phyloP scores from a whole-genome alignment of 495 filamentous ascomycete genomes.

The Trichoderma gamsii region DNA sequence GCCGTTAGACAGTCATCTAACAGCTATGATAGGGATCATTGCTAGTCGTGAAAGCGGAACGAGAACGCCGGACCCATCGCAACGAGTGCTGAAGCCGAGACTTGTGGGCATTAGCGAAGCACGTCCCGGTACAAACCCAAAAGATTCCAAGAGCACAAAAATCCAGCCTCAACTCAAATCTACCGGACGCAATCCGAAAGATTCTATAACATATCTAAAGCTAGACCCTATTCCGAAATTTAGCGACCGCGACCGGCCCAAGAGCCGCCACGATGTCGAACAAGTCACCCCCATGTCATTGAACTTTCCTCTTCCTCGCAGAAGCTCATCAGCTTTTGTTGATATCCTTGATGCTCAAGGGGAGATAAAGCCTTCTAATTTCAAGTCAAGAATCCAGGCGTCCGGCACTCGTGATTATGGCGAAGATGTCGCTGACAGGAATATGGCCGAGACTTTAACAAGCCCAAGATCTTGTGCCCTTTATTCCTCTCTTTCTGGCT shows the following conservation, averaged over 20 bases:
- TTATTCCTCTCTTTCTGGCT: not conserved
- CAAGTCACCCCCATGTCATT: not conserved
- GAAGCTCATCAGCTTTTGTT: constrained; percentile 26
- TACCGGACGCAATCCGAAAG: not conserved
- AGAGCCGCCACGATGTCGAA: not conserved
- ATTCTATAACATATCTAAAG: not conserved
- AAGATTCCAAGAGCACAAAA: not conserved
- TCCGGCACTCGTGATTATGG: constrained; percentile 44
- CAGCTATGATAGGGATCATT: constrained; percentile 1
- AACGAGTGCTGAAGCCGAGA: constrained; percentile 11
- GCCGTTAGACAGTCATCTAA: not conserved
- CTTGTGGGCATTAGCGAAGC: constrained; percentile 5
- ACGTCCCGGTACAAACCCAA: not conserved
- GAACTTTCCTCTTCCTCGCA: constrained; percentile 16
- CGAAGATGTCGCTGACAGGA: constrained; percentile 52
- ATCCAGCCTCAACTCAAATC: not conserved
- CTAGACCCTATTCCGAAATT: not conserved
- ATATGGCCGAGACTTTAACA: constrained; percentile 26
- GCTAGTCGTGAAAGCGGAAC: constrained; percentile 18
- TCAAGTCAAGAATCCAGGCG: constrained; percentile 39
- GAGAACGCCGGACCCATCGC: constrained; percentile 12
- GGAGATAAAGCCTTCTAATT: constrained; percentile 39
- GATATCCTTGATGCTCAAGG: constrained; percentile 50
- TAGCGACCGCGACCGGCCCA: not conserved
- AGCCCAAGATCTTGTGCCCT: not conserved